A percentile compares a stretch with the other conserved stretches of the same genome.
Conservation (phyloP, 805 yeast genomes). For the Hanseniaspora nectarophila region DNA sequence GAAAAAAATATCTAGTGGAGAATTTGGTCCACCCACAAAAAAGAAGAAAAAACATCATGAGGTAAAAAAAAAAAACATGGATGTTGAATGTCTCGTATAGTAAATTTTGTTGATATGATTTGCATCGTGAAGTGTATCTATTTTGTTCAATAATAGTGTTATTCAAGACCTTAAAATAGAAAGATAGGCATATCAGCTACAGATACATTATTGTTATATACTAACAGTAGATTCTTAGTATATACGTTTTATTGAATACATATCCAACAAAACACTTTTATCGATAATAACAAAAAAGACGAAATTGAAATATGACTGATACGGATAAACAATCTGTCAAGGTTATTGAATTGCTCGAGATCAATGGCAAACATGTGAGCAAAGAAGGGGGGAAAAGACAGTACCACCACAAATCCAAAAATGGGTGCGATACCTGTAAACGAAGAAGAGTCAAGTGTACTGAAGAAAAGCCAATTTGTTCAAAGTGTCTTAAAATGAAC, state of each 20-base stretch:
- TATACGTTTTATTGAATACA: no score
- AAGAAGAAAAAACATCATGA: no score
- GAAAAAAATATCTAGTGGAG: no score
- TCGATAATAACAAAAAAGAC: neutral
- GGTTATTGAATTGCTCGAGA: constrained; percentile 28
- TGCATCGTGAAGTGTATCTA: no score
- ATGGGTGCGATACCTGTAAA: constrained; percentile 85
- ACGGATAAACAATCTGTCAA: constrained; percentile 19
- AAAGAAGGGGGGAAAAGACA: constrained; percentile 51
- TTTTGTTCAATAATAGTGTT: no score
- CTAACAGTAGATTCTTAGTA: no score
- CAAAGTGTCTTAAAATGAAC: constrained; percentile 67
- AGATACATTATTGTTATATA: no score
- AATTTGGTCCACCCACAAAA: no score
- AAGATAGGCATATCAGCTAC: no score
- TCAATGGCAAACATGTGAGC: constrained; percentile 30
- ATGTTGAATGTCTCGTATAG: neutral
- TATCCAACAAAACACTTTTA: neutral
- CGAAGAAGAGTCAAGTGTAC: constrained; percentile 87
- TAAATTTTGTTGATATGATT: neutral
- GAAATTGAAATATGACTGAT: no score
- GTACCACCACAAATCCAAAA: constrained; percentile 77
- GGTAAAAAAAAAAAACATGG: neutral
- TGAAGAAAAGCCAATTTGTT: constrained; percentile 68
- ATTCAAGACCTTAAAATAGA: no score